phyloP scores from a whole-genome alignment of 768 basidiomycete genomes.

The Nevesoporus exiguus region DNA sequence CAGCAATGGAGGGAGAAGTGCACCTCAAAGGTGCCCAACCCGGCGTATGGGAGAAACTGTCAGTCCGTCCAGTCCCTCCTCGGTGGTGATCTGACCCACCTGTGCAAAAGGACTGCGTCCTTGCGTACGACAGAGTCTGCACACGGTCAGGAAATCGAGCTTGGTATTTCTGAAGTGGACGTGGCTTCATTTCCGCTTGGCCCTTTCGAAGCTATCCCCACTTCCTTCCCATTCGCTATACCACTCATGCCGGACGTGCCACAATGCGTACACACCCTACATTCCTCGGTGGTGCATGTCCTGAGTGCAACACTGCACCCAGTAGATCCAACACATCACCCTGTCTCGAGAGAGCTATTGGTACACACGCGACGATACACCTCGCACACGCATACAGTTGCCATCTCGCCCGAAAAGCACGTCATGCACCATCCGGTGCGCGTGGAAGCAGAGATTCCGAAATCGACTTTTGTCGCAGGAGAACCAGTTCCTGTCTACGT shows the following conservation, averaged over 20 bases:
- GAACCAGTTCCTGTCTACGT: constrained; percentile 80
- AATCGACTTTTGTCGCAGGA: constrained; percentile 64
- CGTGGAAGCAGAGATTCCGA: constrained; percentile 67
- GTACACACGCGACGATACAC: constrained; percentile 77
- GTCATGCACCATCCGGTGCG: constrained; percentile 59
- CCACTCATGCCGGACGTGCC: constrained; percentile 78
- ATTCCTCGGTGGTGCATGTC: constrained; percentile 68
- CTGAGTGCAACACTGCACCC: constrained; percentile 67
- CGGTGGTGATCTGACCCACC: constrained; percentile 12
- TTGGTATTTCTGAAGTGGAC: constrained; percentile 53
- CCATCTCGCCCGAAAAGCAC: constrained; percentile 57
- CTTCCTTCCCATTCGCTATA: constrained; percentile 76
- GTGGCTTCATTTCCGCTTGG: constrained; percentile 46
- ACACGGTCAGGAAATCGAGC: constrained; percentile 61
- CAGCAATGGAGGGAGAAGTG: constrained; percentile 83
- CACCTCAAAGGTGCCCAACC: constrained; percentile 71
- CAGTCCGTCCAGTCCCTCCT: constrained; percentile 36
- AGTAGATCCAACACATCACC: constrained; percentile 33
- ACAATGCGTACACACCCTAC: constrained; percentile 73
- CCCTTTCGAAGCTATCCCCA: constrained; percentile 44
- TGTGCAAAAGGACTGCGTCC: constrained; percentile 51
- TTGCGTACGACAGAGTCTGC: constrained; percentile 66
- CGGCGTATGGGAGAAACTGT: constrained; percentile 66
- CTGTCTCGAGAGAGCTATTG: constrained; percentile 51
- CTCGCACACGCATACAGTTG: constrained; percentile 56